Evolutionary conservation across 2,329 filamentous ascomycete genomes (phyloP).

Genomic region (Fusarium udum): DNA sequence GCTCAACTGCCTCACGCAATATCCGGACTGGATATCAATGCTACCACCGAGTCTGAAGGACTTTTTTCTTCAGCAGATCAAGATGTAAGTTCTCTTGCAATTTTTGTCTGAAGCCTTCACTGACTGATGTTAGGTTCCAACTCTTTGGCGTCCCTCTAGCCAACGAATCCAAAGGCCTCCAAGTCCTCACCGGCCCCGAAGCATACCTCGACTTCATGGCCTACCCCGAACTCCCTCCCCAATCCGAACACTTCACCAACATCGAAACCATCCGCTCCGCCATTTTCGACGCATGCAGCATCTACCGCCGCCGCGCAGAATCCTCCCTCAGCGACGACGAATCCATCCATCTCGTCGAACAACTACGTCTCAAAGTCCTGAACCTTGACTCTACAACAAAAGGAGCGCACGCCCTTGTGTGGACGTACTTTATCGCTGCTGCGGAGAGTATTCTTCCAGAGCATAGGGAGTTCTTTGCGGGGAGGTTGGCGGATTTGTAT

Average conservation of each 20-base stretch:
- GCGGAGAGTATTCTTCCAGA: constrained; percentile 49
- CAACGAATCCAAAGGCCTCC: constrained; percentile 41
- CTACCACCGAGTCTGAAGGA: constrained; percentile 28
- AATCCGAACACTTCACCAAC: constrained; percentile 33
- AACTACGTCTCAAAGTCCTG: constrained; percentile 44
- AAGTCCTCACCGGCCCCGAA: constrained; percentile 32
- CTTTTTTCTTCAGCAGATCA: constrained; percentile 47
- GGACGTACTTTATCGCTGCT: constrained; percentile 53
- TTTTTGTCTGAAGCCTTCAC: neutral
- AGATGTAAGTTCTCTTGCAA: constrained; percentile 39
- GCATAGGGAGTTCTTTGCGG: constrained; percentile 49
- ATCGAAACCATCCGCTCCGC: constrained; percentile 35
- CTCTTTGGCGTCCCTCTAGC: constrained; percentile 44
- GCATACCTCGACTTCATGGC: constrained; percentile 45
- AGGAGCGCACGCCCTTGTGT: constrained; percentile 52
- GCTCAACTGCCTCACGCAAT: constrained; percentile 45
- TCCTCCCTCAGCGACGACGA: constrained; percentile 28
- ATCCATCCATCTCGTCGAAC: constrained; percentile 45
- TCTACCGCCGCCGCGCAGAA: constrained; percentile 42
- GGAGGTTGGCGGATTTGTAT: constrained; percentile 44
- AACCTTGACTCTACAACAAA: constrained; percentile 42
- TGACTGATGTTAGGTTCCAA: constrained; percentile 40
- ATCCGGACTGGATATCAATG: constrained; percentile 27
- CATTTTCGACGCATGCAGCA: constrained; percentile 41
- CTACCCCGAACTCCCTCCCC: constrained; percentile 29